A percentile compares a stretch with the other conserved stretches of the same genome.
phyloP scores from a whole-genome alignment of 441 rosid genomes.

The Gossypium davidsonii region DNA sequence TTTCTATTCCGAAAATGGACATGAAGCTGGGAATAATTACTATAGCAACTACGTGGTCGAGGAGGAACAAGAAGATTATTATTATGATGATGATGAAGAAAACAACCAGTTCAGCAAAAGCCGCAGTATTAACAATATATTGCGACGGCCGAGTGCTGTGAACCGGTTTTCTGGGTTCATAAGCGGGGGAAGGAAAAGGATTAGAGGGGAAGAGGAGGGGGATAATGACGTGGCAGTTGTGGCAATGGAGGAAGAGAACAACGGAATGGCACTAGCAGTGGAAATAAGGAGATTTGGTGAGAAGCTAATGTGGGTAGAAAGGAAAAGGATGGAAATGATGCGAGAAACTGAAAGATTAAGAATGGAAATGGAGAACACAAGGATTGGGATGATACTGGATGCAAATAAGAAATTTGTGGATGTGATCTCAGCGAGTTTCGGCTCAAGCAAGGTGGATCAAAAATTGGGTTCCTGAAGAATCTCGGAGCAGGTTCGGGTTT shows the following conservation, averaged over 20 bases:
- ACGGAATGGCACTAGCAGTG: not conserved
- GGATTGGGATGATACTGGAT: conserved; percentile 25
- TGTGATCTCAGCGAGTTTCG: conserved; percentile 30
- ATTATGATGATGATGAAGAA: conserved; percentile 9
- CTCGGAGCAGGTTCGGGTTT: no score
- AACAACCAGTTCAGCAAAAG: conserved; percentile 29
- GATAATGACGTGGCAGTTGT: not conserved
- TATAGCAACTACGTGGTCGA: conserved; percentile 8
- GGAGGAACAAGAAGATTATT: conserved; percentile 12
- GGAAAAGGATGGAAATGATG: conserved; percentile 30
- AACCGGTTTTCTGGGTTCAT: conserved; percentile 31
- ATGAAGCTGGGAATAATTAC: not conserved
- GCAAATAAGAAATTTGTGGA: conserved; percentile 30
- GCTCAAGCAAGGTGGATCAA: not conserved
- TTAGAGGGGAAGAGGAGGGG: not conserved
- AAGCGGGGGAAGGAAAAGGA: not conserved
- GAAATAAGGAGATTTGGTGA: not conserved
- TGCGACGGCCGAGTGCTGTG: conserved; percentile 41
- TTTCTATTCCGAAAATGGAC: not conserved
- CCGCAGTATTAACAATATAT: conserved; percentile 51
- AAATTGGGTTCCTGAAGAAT: not conserved
- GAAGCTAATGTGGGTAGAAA: not conserved
- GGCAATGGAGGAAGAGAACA: no score
- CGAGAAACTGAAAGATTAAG: conserved; percentile 32
- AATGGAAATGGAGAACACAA: not conserved